phyloP scores from a whole-genome alignment of 352 stramenopile genomes.

The Pythium coloratum region DNA sequence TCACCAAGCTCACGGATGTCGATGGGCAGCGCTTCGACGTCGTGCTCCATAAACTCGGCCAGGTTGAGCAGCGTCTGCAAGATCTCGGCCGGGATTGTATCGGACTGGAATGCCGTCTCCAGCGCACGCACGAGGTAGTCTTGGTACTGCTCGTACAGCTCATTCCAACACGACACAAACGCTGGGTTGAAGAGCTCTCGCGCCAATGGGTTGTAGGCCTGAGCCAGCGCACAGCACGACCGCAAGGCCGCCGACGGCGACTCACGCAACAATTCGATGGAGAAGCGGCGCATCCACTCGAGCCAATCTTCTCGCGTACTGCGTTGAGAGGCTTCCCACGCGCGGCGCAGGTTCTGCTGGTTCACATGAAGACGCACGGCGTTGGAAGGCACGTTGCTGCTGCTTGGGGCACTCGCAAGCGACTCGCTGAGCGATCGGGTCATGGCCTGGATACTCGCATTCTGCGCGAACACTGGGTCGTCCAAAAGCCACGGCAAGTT shows the following conservation, averaged over 20 bases:
- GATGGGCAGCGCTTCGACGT: slow-evolving; percentile 96
- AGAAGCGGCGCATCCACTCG: slow-evolving; percentile 98
- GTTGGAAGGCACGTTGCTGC: slow-evolving; percentile 49
- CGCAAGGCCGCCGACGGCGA: slow-evolving; percentile 95
- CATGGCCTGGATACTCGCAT: slow-evolving; percentile 23
- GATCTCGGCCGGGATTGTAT: slow-evolving; percentile 95
- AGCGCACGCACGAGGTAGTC: slow-evolving; percentile 94
- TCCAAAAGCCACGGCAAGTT: slow-evolving; percentile 47
- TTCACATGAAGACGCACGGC: slow-evolving; percentile 89
- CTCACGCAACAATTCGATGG: slow-evolving; percentile 97
- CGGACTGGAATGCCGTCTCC: slow-evolving; percentile 93
- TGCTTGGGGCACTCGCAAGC: slow-evolving; percentile 27
- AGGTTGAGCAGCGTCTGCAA: slow-evolving; percentile 98
- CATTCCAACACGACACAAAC: slow-evolving; percentile 99
- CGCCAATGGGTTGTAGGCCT: slow-evolving; percentile 97
- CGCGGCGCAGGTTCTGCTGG: slow-evolving; percentile 82
- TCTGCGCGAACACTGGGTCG: slow-evolving; percentile 45
- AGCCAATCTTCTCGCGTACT: slow-evolving; percentile 95
- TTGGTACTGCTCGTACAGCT: slow-evolving; percentile 92
- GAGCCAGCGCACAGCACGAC: slow-evolving; percentile 94
- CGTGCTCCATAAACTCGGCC: slow-evolving; percentile 99
- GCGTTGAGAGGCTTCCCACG: slow-evolving; percentile 83
- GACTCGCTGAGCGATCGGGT: slow-evolving; percentile 17
- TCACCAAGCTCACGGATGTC: slow-evolving; percentile 96
- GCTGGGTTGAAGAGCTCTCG: slow-evolving; percentile 98